Percentiles rank a stretch among this genome's conserved stretches.
Conservation (phyloP, 2,329 filamentous ascomycete genomes). For the Coniosporium tulheliwenetii region DNA sequence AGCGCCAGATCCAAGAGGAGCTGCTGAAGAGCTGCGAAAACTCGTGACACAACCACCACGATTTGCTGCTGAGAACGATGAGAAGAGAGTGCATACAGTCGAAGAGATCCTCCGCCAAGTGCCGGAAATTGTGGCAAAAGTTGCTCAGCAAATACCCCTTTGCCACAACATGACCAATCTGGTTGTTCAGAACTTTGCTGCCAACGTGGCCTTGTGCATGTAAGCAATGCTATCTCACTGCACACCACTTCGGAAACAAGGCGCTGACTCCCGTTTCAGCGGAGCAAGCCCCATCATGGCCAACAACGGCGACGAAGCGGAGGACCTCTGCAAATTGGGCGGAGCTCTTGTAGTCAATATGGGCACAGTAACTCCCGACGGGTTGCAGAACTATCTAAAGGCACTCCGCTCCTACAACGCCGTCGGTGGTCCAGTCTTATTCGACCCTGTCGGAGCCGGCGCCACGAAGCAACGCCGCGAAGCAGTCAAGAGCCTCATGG, state of each 20-base stretch:
- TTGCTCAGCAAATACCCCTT: constrained; percentile 52
- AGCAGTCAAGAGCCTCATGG: constrained; percentile 56
- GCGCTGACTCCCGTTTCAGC: constrained; percentile 10
- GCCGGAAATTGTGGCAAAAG: constrained; percentile 32
- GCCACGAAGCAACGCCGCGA: constrained; percentile 60
- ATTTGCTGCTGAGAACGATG: constrained; percentile 11
- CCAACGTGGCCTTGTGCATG: constrained; percentile 64
- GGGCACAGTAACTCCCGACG: constrained; percentile 73
- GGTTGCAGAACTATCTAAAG: constrained; percentile 52
- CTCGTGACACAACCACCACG: constrained; percentile 33
- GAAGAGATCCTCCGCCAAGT: constrained; percentile 11
- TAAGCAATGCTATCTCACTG: constrained; percentile 26
- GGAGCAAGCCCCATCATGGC: constrained; percentile 92
- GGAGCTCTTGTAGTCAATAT: constrained; percentile 84
- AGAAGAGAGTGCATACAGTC: constrained; percentile 14
- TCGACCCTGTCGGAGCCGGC: constrained; percentile 83
- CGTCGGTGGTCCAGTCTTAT: constrained; percentile 57
- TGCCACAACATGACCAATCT: constrained; percentile 97
- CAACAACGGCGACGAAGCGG: constrained; percentile 67
- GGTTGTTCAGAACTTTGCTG: constrained; percentile 88
- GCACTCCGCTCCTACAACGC: constrained; percentile 72
- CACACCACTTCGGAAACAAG: neutral
- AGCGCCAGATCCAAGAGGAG: constrained; percentile 48
- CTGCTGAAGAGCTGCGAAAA: constrained; percentile 41
- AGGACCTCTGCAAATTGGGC: constrained; percentile 60